phyloP scores from a whole-genome alignment of 805 yeast genomes.

The Yamadazyma paraphyllophila region DNA sequence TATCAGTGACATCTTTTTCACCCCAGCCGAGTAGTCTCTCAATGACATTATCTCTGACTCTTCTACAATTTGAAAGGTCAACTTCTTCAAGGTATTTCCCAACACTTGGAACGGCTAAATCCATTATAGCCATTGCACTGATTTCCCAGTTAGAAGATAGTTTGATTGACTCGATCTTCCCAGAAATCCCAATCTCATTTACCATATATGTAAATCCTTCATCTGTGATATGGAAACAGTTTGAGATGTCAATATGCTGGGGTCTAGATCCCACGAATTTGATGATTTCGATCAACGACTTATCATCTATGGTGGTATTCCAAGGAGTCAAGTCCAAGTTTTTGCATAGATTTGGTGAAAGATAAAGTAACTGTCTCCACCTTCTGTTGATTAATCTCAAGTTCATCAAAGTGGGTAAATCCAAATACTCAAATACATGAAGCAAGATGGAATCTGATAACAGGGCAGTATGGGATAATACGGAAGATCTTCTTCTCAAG shows the following conservation, averaged over 20 bases:
- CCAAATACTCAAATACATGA: conserved; percentile 50
- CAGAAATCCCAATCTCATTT: conserved; percentile 67
- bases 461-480: conserved; percentile 51
- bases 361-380: conserved; percentile 65
- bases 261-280: conserved; percentile 74
- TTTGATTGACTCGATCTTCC: conserved; percentile 50
- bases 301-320: conserved; percentile 60
- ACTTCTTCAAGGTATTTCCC: conserved; percentile 58
- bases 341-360: conserved; percentile 52
- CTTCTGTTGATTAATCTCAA: conserved; percentile 56
- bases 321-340: conserved; percentile 58
- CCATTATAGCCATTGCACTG: conserved; percentile 80
- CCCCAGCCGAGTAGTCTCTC: conserved; percentile 65
- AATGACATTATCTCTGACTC: conserved; percentile 68
- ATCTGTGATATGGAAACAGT: conserved; percentile 76
- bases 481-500: conserved; percentile 54
- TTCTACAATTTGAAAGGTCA: conserved; percentile 70
- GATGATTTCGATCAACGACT: conserved; percentile 54
- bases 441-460: conserved; percentile 61
- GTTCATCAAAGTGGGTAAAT: conserved; percentile 60
- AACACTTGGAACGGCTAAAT: conserved; percentile 61
- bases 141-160: conserved; percentile 78
- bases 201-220: conserved; percentile 70
- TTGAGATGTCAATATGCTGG: conserved; percentile 56
- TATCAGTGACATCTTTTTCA: conserved; percentile 7